Evolutionary conservation across 352 stramenopile genomes (phyloP).

Genomic region (Phytopythium mirpurense): DNA sequence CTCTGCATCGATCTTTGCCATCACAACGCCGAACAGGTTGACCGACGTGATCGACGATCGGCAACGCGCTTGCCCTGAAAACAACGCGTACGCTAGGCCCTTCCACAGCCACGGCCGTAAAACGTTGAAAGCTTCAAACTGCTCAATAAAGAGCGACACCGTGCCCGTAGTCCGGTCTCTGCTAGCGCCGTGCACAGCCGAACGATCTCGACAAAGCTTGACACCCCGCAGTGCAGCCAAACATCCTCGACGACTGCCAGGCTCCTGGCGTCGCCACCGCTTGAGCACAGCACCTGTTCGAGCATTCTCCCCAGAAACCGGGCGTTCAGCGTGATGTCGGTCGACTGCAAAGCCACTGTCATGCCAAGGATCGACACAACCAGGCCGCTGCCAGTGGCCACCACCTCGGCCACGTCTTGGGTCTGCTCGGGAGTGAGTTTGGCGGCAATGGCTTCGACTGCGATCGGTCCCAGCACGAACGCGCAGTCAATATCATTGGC

Average conservation of each 20-base stretch:
- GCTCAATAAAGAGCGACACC: background rate
- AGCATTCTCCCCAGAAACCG: background rate
- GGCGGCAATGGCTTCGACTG: background rate
- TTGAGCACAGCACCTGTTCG: background rate
- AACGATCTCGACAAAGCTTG: background rate
- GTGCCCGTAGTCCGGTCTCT: background rate
- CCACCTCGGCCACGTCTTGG: background rate
- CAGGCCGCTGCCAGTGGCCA: background rate
- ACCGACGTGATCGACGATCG: background rate
- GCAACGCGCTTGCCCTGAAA: background rate
- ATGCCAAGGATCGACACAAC: background rate
- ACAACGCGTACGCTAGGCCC: background rate
- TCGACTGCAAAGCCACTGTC: background rate
- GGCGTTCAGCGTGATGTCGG: background rate
- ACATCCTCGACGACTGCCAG: background rate
- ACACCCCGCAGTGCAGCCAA: background rate
- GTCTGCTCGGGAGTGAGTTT: background rate
- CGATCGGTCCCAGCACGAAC: background rate
- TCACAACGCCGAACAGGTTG: background rate
- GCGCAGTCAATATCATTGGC: background rate
- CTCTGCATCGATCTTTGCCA: background rate
- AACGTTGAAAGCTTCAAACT: background rate
- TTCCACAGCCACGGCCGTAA: background rate
- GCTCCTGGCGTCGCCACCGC: background rate
- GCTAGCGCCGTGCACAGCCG: background rate